phyloP scores from a whole-genome alignment of 2,329 filamentous ascomycete species.

The Fusarium keratoplasticum region DNA sequence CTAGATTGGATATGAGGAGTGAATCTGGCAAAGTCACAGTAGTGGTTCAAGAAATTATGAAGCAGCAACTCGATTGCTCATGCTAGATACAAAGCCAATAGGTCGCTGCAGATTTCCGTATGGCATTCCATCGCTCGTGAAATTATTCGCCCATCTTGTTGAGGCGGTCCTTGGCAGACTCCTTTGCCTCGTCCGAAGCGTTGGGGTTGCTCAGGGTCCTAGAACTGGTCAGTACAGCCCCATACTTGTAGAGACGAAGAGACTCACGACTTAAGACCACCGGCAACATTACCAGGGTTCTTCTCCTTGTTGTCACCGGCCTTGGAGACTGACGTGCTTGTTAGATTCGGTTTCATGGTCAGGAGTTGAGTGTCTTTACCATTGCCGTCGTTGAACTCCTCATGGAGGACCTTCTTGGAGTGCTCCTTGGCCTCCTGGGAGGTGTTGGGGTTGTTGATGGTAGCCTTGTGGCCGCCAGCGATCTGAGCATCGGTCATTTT shows the following conservation, averaged over 20 bases:
- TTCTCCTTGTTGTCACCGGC: constrained; percentile 55
- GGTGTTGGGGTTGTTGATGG: constrained; percentile 66
- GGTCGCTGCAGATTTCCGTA: not conserved
- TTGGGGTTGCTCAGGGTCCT: constrained; percentile 68
- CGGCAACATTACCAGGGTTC: constrained; percentile 65
- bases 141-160: constrained; percentile 42
- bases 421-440: constrained; percentile 67
- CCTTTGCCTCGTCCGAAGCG: constrained; percentile 66
- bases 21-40: not conserved
- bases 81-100: not conserved
- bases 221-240: not conserved
- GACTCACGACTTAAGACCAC: constrained; percentile 63
- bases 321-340: constrained; percentile 41
- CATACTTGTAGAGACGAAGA: too few species aligned
- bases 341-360: not conserved
- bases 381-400: constrained; percentile 59
- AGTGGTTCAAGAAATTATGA: not conserved
- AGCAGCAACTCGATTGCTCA: not conserved
- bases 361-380: constrained; percentile 34
- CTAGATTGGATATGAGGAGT: not conserved
- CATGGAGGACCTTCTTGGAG: constrained; percentile 63
- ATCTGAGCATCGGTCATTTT: constrained; percentile 64
- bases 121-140: not conserved
- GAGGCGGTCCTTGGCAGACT: constrained; percentile 64
- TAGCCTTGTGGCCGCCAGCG: constrained; percentile 70